Conservation (phyloP, 2,329 filamentous ascomycete genomes). For the Fusarium nanum region DNA sequence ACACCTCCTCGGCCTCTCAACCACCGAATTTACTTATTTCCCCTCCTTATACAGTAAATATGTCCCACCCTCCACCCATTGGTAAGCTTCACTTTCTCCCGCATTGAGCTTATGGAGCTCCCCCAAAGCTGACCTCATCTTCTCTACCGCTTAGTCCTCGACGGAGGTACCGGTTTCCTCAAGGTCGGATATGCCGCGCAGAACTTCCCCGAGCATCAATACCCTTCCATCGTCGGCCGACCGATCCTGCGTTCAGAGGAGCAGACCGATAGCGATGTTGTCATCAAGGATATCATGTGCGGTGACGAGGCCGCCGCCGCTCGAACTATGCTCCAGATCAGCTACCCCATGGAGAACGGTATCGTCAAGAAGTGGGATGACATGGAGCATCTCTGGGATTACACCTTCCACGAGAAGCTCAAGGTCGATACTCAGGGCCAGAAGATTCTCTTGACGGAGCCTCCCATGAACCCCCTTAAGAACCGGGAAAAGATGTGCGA, state of each 20-base stretch:
- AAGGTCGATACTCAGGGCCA: constrained; percentile 88
- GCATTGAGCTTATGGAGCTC: constrained; percentile 29
- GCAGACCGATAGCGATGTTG: constrained; percentile 69
- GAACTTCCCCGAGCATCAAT: constrained; percentile 99
- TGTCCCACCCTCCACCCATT: constrained; percentile 66
- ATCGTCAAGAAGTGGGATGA: constrained; percentile 99
- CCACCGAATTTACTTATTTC: constrained; percentile 17
- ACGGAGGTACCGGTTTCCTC: constrained; percentile 99
- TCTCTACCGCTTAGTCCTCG: constrained; percentile 76
- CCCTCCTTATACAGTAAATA: constrained; percentile 50
- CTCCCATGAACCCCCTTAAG: constrained; percentile 96
- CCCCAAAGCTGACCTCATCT: constrained; percentile 40
- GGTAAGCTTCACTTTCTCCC: constrained; percentile 54
- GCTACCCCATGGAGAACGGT: constrained; percentile 99
- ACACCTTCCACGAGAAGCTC: constrained; percentile 98
- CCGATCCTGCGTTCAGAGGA: constrained; percentile 98
- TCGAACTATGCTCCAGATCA: constrained; percentile 97
- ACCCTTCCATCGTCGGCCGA: constrained; percentile 96
- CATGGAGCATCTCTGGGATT: constrained; percentile 99
- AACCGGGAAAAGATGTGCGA: constrained; percentile 99
- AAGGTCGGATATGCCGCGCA: constrained; percentile 99
- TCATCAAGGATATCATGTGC: constrained; percentile 99
- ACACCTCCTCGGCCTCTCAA: constrained; percentile 37
- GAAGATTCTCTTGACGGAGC: constrained; percentile 97
- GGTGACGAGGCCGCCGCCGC: constrained; percentile 97